phyloP scores from a whole-genome alignment of 2,329 filamentous ascomycete genomes.

The Leptographium radiaticola region DNA sequence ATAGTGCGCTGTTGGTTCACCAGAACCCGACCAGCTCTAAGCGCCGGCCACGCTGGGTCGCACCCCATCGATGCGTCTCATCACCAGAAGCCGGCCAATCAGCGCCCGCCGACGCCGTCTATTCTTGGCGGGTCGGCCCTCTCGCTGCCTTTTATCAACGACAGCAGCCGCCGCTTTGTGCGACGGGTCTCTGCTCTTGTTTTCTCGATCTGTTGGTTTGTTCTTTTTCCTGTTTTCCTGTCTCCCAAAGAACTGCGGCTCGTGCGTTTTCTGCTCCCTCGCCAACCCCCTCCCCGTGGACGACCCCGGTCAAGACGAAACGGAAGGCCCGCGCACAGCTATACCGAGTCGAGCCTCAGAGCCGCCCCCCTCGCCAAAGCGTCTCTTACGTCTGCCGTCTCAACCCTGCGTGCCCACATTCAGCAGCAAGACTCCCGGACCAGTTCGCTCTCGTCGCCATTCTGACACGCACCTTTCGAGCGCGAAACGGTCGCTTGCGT shows the following conservation, averaged over 20 bases:
- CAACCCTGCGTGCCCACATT: conserved; percentile 15
- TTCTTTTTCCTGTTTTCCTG: no score
- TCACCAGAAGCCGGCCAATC: background rate
- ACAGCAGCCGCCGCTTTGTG: background rate
- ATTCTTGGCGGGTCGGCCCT: background rate
- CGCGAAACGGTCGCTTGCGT: conserved; percentile 34
- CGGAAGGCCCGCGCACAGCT: no score
- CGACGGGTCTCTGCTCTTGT: background rate
- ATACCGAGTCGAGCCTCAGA: no score
- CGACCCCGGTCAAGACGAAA: conserved; percentile 23
- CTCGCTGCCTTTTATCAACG: background rate
- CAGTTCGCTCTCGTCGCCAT: conserved; percentile 12
- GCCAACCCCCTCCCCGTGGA: background rate
- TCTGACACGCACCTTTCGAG: conserved; percentile 24
- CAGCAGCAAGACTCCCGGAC: no score
- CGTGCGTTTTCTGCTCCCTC: no score
- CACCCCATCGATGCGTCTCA: background rate
- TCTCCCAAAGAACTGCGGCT: no score
- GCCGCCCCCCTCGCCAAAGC: no score
- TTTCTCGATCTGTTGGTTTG: no score
- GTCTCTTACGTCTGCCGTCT: conserved; percentile 31
- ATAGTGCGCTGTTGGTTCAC: background rate
- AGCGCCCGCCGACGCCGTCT: background rate
- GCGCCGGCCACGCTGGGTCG: background rate
- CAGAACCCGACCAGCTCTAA: background rate